Evolutionary conservation across 371 early-diverging fungal species (phyloP).

Genomic region (Mortierella sp.): DNA sequence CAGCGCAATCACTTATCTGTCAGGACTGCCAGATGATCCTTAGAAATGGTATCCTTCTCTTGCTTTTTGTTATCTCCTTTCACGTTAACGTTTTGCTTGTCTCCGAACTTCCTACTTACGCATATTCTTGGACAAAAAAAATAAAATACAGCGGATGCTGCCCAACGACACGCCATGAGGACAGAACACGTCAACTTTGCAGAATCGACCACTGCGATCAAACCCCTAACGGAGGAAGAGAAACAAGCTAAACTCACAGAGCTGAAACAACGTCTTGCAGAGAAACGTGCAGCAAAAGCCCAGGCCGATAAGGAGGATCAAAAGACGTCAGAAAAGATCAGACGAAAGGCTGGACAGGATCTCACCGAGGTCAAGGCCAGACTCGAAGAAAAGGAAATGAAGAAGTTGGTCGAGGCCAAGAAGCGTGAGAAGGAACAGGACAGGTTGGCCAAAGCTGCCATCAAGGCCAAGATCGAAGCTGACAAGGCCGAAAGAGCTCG

Average conservation of each 20-base stretch:
- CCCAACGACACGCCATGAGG: constrained; percentile 86
- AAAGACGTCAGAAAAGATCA: constrained; percentile 78
- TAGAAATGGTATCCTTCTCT: constrained; percentile 67
- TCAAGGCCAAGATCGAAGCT: constrained; percentile 88
- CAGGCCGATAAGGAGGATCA: constrained; percentile 75
- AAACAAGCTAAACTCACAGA: constrained; percentile 82
- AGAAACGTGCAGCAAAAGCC: constrained; percentile 75
- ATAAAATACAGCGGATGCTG: constrained; percentile 79
- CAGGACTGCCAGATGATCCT: constrained; percentile 90
- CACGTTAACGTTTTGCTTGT: no score
- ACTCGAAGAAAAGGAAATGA: constrained; percentile 78
- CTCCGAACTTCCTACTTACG: neutral
- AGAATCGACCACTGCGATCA: constrained; percentile 84
- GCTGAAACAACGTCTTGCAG: constrained; percentile 76
- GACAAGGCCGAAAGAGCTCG: constrained; percentile 81
- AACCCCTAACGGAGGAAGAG: constrained; percentile 90
- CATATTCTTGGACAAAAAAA: neutral
- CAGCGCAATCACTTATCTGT: constrained; percentile 83
- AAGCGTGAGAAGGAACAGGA: constrained; percentile 87
- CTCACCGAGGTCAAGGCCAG: constrained; percentile 76
- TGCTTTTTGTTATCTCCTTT: constrained; percentile 1
- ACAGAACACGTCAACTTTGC: constrained; percentile 89
- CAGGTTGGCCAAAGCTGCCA: constrained; percentile 75
- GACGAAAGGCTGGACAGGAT: constrained; percentile 87
- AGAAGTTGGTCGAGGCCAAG: constrained; percentile 77